These are phyloP conservation scores for Geoglossum cookeanum DNA, from an alignment of 2,329 filamentous ascomycete genomes.

Conservation along the genomic window DNA sequence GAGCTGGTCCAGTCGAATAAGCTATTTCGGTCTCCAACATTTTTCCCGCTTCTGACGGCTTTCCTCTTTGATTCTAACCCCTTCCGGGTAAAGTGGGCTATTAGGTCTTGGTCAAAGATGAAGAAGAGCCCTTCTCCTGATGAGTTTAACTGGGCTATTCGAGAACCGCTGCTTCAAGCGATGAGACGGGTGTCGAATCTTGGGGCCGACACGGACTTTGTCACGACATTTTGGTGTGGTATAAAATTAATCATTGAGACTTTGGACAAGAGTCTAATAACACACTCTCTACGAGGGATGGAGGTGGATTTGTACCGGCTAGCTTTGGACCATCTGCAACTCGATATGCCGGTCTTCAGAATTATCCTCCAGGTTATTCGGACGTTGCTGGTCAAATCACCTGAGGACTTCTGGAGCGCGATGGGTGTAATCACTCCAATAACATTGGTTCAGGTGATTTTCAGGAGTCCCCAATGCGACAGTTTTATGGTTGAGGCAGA, in stretches of 20 bases:
- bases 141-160: slow-evolving; percentile 78
- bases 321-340: slow-evolving; percentile 27
- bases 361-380: slow-evolving; percentile 53
- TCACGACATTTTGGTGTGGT: slow-evolving; percentile 64
- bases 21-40: slow-evolving; percentile 56
- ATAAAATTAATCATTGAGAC: slow-evolving; percentile 54
- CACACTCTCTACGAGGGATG: slow-evolving; percentile 59
- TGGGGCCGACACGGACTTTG: slow-evolving; percentile 30
- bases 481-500: slow-evolving; percentile 31
- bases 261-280: slow-evolving; percentile 54
- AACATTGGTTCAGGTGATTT: slow-evolving; percentile 67
- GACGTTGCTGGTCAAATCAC: slow-evolving; percentile 52
- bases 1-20: slow-evolving; percentile 59
- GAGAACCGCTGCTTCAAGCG: slow-evolving; percentile 48
- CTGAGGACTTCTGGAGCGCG: slow-evolving; percentile 72
- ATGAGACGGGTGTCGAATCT: slow-evolving; percentile 42
- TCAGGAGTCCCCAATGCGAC: slow-evolving; percentile 50
- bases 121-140: slow-evolving; percentile 42
- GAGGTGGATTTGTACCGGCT: slow-evolving; percentile 46
- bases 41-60: slow-evolving; percentile 61
- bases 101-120: slow-evolving; percentile 46
- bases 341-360: slow-evolving; percentile 35
- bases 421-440: slow-evolving; percentile 65
- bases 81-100: slow-evolving; percentile 46
- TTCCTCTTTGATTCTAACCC: slow-evolving; percentile 65